These are phyloP conservation scores for Typha latifolia DNA, from an alignment of 176 grass and related monocot species.

Conservation along the genomic window DNA sequence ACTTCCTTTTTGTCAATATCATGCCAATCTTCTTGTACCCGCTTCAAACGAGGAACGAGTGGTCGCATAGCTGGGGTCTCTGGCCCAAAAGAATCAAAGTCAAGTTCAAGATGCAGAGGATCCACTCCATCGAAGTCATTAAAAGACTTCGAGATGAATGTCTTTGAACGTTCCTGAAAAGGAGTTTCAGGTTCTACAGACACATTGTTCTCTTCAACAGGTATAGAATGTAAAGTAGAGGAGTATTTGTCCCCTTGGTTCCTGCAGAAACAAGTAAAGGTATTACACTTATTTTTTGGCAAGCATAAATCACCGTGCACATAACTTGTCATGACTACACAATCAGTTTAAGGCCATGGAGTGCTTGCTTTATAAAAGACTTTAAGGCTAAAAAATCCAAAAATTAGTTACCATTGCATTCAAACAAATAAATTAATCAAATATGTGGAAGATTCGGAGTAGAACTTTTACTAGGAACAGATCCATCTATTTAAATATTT, in stretches of 20 bases:
- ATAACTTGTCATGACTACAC: too few species aligned
- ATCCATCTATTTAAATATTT: too few species aligned
- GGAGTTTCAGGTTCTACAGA: conserved; percentile 33
- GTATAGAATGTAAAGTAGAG: conserved; percentile 1
- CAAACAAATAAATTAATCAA: too few species aligned
- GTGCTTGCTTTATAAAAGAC: too few species aligned
- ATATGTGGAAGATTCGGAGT: too few species aligned
- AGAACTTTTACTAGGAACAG: too few species aligned
- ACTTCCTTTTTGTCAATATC: conserved; percentile 8
- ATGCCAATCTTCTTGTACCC: conserved; percentile 50
- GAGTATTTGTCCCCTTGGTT: conserved; percentile 3
- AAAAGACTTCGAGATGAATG: conserved; percentile 19
- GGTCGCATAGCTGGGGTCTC: conserved; percentile 58
- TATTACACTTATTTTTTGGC: not conserved
- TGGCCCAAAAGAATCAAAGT: conserved; percentile 45
- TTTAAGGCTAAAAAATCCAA: too few species aligned
- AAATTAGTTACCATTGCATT: too few species aligned
- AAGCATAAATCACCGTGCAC: not conserved
- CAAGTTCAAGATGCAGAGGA: conserved; percentile 30
- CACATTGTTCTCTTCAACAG: conserved; percentile 9
- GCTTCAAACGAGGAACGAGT: conserved; percentile 49
- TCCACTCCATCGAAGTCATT: not conserved
- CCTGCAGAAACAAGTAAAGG: conserved; percentile 16
- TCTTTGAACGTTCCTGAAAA: conserved; percentile 26
- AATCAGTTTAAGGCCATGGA: too few species aligned